phyloP scores from a whole-genome alignment of 202 grass and related monocot genomes.

The Panicum hallii region DNA sequence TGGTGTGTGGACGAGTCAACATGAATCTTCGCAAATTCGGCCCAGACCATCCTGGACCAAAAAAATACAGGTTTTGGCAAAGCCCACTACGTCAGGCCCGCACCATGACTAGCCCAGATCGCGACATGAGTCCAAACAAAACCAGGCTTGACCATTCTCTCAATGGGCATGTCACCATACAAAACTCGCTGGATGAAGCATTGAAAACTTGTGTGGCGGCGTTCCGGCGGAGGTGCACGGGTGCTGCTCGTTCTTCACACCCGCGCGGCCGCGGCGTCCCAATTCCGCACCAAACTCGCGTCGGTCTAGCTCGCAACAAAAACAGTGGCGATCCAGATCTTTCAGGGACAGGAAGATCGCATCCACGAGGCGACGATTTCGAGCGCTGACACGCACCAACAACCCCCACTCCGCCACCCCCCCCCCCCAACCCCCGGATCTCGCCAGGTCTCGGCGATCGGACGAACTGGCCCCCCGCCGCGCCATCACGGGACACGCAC shows the following conservation, averaged over 20 bases:
- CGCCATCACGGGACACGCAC: neutral
- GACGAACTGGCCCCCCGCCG: neutral
- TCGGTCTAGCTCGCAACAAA: neutral
- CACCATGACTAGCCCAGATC: too few relatives aligned
- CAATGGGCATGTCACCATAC: too few relatives aligned
- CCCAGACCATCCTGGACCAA: neutral
- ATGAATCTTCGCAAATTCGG: neutral
- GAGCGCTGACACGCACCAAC: conserved; percentile 26
- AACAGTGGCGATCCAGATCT: conserved; percentile 37
- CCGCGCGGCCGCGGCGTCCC: neutral
- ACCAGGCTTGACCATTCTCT: neutral
- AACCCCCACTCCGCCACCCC: too few relatives aligned
- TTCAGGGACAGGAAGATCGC: conserved; percentile 31
- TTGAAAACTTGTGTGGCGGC: too few relatives aligned
- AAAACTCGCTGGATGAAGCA: too few relatives aligned
- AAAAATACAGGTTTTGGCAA: neutral
- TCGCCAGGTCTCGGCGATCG: conserved; percentile 31
- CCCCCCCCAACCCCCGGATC: too few relatives aligned
- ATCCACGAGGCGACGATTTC: neutral
- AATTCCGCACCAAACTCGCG: neutral
- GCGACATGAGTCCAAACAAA: neutral
- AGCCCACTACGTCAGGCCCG: neutral
- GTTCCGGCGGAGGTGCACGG: neutral
- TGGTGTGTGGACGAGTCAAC: too few relatives aligned
- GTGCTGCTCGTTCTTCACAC: too few relatives aligned